A percentile compares a stretch with the other conserved stretches of the same genome.
Evolutionary conservation across 202 grass and related monocot genomes (phyloP).

Genomic region (Zoysia matrella): DNA sequence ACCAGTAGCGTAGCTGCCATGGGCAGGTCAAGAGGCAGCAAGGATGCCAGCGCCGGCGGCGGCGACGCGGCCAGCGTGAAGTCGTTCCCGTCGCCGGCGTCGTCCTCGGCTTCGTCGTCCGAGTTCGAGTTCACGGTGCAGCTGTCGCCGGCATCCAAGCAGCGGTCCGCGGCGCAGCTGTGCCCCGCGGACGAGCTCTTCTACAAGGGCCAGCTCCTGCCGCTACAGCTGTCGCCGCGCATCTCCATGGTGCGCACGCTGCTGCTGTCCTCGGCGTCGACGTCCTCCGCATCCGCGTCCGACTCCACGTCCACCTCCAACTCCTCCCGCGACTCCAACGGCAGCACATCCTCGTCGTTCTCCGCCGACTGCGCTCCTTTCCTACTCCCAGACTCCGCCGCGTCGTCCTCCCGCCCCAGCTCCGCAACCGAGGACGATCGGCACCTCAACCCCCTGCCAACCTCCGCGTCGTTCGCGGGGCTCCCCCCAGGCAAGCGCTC

Average conservation of each 20-base stretch:
- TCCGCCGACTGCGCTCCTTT: conserved; percentile 68
- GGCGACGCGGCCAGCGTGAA: conserved; percentile 13
- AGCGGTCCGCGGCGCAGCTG: conserved; percentile 64
- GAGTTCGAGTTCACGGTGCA: conserved; percentile 99
- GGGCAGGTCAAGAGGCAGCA: conserved; percentile 48
- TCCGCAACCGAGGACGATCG: conserved; percentile 86
- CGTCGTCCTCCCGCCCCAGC: conserved; percentile 93
- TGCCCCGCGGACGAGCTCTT: conserved; percentile 98
- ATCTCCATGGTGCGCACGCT: conserved; percentile 97
- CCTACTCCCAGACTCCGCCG: conserved; percentile 67
- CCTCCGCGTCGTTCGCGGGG: conserved; percentile 19
- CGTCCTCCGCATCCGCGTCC: conserved; percentile 70
- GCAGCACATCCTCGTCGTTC: conserved; percentile 92
- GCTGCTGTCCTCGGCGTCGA: conserved; percentile 77
- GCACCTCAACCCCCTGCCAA: conserved; percentile 37
- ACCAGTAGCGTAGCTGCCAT: conserved; percentile 32
- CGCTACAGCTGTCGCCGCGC: conserved; percentile 89
- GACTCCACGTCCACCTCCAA: conserved; percentile 64
- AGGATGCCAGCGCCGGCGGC: conserved; percentile 1
- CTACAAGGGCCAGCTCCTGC: conserved; percentile 97
- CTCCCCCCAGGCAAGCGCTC: conserved; percentile 46
- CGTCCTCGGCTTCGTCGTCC: conserved; percentile 50
- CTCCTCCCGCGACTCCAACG: conserved; percentile 89
- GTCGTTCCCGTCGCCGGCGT: conserved; percentile 62
- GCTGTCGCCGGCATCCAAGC: conserved; percentile 79